A percentile compares a stretch with the other conserved stretches of the same genome.
Evolutionary conservation across 73 alveolate species (phyloP).

Genomic region (Tetrahymena thermophila): DNA sequence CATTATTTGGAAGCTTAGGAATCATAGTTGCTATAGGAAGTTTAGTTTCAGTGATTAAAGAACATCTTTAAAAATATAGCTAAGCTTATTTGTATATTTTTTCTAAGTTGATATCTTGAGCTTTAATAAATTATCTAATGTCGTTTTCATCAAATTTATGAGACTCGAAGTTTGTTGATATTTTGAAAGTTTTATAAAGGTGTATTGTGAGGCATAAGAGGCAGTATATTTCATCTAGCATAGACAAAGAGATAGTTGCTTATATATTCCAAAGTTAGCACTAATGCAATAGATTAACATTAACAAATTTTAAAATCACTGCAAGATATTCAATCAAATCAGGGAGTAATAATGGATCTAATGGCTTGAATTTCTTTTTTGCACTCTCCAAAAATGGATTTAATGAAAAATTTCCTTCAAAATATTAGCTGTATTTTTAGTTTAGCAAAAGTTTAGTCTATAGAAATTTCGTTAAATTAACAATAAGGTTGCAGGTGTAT

Average conservation of each 20-base stretch:
- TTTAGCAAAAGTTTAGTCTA: not conserved
- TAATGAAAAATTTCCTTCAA: conserved; percentile 29
- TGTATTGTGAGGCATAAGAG: conserved; percentile 19
- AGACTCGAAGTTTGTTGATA: not conserved
- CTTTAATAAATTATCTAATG: conserved; percentile 10
- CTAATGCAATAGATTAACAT: not conserved
- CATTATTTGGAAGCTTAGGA: conserved; percentile 22
- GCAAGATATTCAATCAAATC: conserved; percentile 12
- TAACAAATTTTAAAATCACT: not conserved
- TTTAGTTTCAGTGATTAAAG: conserved; percentile 3
- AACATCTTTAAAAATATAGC: not conserved
- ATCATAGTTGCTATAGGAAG: not conserved
- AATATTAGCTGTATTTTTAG: not conserved
- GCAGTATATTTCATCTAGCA: conserved; percentile 34
- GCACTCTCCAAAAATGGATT: conserved; percentile 7
- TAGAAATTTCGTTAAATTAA: not conserved
- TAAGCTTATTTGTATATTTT: conserved; percentile 1
- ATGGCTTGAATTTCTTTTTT: conserved; percentile 18
- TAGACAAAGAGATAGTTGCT: conserved; percentile 3
- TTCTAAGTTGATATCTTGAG: conserved; percentile 8
- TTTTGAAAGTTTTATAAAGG: conserved; percentile 19
- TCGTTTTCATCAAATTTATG: not conserved
- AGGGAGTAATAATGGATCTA: conserved; percentile 21
- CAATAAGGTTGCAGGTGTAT: not conserved
- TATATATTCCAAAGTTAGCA: conserved; percentile 18